Evolutionary conservation across 129 eudicot genomes (phyloP), one percentile per base, ranked within the genome.

Genomic region (Gnaphalium uliginosum): DNA sequence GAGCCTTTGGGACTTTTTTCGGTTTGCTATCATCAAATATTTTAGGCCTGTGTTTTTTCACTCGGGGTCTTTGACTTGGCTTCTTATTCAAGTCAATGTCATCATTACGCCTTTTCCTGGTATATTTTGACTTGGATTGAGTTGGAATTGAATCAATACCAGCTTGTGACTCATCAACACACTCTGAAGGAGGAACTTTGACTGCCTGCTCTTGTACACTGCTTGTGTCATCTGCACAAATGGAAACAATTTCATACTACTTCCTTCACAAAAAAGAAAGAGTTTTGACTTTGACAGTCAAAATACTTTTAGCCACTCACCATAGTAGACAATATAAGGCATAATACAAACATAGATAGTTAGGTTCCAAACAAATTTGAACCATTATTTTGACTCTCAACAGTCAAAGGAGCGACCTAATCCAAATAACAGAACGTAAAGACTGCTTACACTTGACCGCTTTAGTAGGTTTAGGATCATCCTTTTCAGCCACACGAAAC

Each of bases 31-130:
- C 82, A 32, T 69, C 85, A 2, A 75, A 79, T 43, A 87, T 56
- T 59, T 85, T 85, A 60, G 96, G 84, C 59, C 90, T 71, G 64
- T 89, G 87, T 57, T 77, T 85, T 66, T 89, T 85, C 81, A 71
- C 54, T 57, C 76, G 76, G 19, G 32, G 57, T 59, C 70, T 79
- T 79, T 83, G 83, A 24, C 72, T 77, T 6, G 82, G 82, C 82
- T 79, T 73, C 69, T 82, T 82, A 61, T 86, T 82, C 77, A 72
- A 8, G 50, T 78, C 84, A 7, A 62, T 69, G 60, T 72, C 77
- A 27, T 65, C 19, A 21, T 71, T 82, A 70, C 69, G 74, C 80
- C 87, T 85, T 59, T 85, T 87, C 46, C 60, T 73, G 24, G 19
- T 62, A 15, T 65, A 65, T 53, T 83, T 64, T 71, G 57, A 35